Percentiles rank a stretch among this genome's conserved stretches.
Evolutionary conservation across 2,329 filamentous ascomycete genomes (phyloP).

Genomic region (Hymenoscyphus scutula): DNA sequence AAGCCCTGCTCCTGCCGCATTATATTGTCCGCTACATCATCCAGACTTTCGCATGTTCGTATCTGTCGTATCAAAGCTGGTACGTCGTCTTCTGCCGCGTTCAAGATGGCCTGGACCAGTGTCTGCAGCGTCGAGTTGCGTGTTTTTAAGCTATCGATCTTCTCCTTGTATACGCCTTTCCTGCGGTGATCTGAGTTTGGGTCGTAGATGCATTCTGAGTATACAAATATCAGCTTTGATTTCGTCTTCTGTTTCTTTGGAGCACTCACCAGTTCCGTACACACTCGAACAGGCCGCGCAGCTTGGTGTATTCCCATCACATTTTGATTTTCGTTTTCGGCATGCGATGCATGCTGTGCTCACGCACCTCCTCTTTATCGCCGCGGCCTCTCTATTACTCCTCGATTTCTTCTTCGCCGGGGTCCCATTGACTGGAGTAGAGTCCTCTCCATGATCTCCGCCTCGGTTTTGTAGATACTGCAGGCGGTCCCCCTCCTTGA

Average conservation of each 20-base stretch:
- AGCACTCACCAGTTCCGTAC: slow-evolving; percentile 63
- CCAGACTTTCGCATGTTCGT: slow-evolving; percentile 69
- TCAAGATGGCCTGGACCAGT: slow-evolving; percentile 89
- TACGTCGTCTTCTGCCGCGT: slow-evolving; percentile 85
- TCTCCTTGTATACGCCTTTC: slow-evolving; percentile 95
- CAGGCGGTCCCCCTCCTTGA: slow-evolving; percentile 20
- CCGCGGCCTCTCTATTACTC: slow-evolving; percentile 32
- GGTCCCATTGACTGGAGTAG: slow-evolving; percentile 5
- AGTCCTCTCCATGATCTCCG: slow-evolving; percentile 14
- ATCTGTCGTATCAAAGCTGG: slow-evolving; percentile 79
- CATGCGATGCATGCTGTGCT: slow-evolving; percentile 84
- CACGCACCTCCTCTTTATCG: slow-evolving; percentile 68
- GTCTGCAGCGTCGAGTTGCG: slow-evolving; percentile 85
- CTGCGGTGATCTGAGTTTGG: slow-evolving; percentile 93
- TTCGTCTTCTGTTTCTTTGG: not conserved
- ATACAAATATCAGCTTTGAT: slow-evolving; percentile 11
- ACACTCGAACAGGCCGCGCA: slow-evolving; percentile 96
- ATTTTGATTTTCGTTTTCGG: slow-evolving; percentile 78
- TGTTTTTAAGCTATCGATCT: slow-evolving; percentile 83
- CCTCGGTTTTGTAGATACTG: slow-evolving; percentile 18
- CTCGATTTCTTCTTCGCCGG: slow-evolving; percentile 34
- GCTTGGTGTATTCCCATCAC: slow-evolving; percentile 85
- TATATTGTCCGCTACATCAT: slow-evolving; percentile 37
- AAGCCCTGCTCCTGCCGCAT: slow-evolving; percentile 33
- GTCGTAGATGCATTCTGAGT: slow-evolving; percentile 81